A percentile compares a stretch with the other conserved stretches of the same genome.
phyloP scores from a whole-genome alignment of 805 yeast species.

The Spencermartinsiella europaea region DNA sequence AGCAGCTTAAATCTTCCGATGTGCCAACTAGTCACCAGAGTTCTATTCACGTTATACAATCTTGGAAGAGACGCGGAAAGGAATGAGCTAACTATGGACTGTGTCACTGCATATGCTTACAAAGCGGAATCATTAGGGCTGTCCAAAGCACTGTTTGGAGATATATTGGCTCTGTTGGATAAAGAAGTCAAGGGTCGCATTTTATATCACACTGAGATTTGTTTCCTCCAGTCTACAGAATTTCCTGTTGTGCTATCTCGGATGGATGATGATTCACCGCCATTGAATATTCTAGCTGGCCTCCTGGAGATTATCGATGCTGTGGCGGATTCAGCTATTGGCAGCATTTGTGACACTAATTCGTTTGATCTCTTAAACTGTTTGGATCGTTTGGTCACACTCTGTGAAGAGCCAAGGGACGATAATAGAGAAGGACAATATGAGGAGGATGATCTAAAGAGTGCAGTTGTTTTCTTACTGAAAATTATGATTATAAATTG shows the following conservation, averaged over 20 bases:
- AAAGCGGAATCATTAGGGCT: not conserved
- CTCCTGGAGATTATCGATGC: slow-evolving; percentile 25
- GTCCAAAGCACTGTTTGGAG: slow-evolving; percentile 18
- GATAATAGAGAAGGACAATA: not conserved
- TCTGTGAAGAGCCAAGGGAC: slow-evolving; percentile 8
- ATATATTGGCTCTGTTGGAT: slow-evolving; percentile 17
- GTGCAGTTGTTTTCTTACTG: slow-evolving; percentile 21
- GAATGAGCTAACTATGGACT: not conserved
- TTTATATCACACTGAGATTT: slow-evolving; percentile 15
- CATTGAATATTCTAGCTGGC: slow-evolving; percentile 11
- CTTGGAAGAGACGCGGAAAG: slow-evolving; percentile 1
- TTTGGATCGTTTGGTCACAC: slow-evolving; percentile 15
- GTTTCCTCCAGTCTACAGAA: slow-evolving; percentile 18
- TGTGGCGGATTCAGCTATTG: slow-evolving; percentile 19
- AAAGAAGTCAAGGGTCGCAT: slow-evolving; percentile 15
- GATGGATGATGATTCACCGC: not conserved
- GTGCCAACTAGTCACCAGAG: slow-evolving; percentile 17
- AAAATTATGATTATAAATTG: slow-evolving; percentile 26
- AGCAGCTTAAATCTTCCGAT: slow-evolving; percentile 17
- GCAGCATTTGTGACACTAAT: slow-evolving; percentile 12
- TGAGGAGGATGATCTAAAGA: slow-evolving; percentile 13
- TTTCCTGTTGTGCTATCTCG: slow-evolving; percentile 19
- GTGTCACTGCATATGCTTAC: slow-evolving; percentile 1
- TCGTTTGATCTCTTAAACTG: slow-evolving; percentile 12
- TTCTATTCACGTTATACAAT: slow-evolving; percentile 4